phyloP scores from a whole-genome alignment of 768 basidiomycete species.

The Gloeophyllum trabeum region DNA sequence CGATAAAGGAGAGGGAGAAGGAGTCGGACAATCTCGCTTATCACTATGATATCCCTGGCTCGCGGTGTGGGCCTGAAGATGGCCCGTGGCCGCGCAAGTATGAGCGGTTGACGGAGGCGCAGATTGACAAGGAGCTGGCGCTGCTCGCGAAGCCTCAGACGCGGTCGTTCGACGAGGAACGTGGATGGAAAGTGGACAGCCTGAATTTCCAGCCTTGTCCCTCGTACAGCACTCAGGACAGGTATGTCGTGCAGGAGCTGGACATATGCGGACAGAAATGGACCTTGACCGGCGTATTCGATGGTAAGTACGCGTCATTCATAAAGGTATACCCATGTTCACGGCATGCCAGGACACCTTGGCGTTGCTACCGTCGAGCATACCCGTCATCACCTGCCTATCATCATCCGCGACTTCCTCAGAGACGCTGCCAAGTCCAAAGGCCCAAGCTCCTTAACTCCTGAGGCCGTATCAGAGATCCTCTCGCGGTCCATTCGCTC shows the following conservation, averaged over 20 bases:
- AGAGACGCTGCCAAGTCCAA: constrained; percentile 14
- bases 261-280: constrained; percentile 26
- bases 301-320: constrained; percentile 19
- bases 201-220: constrained; percentile 34
- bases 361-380: neutral
- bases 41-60: constrained; percentile 51
- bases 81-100: constrained; percentile 56
- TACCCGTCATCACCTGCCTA: neutral
- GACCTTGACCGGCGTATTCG: constrained; percentile 34
- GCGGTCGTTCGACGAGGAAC: constrained; percentile 20
- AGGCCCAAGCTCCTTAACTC: constrained; percentile 17
- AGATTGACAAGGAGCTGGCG: constrained; percentile 41
- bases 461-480: constrained; percentile 13
- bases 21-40: constrained; percentile 32
- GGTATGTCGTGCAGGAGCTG: constrained; percentile 29
- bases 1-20: no score
- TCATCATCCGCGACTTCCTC: neutral
- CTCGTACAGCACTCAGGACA: constrained; percentile 28
- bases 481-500: constrained; percentile 25
- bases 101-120: constrained; percentile 34
- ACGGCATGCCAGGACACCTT: constrained; percentile 1
- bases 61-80: constrained; percentile 51
- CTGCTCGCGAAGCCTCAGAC: constrained; percentile 41
- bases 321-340: neutral
- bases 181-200: constrained; percentile 14